Base-by-base conservation (phyloP, 768 basidiomycete species). In the Cystobasidium tubakii region DNA sequence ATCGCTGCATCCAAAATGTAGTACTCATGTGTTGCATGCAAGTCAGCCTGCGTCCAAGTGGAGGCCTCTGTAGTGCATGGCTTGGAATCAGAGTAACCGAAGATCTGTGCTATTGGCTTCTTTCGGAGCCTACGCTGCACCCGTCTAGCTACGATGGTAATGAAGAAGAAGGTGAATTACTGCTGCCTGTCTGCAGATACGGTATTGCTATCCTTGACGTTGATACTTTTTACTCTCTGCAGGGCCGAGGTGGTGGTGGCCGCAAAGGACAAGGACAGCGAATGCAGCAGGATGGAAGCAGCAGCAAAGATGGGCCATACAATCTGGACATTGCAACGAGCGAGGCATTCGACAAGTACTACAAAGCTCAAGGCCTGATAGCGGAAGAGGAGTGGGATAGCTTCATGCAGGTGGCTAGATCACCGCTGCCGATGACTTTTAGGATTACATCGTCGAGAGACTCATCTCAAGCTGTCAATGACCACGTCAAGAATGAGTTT, bases 371-470 rank as follows among this genome's bases (percentile, higher is more conserved):
- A 81, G 84, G 85, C 17, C 87, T 95, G 55, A 82, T 96, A 2
- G 83, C 87, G 0, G 87, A 88, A 10, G 79, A 75, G 0, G 91
- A 98, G 80, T 98, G 92, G 91, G 85, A 87, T 0, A 62, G 76
- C 0, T 89, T 97, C 74, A 81, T 92, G 76, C 84, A 86, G 4
- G 81, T 85, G 0, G 80, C 95, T 72, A 85, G 86, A 53, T 83
- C 83, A 31, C 90, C 90, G 43, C 83, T 98, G 46, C 96, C 96
- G 1, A 95, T 92, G 0, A 96, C 94, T 0, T 99, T 99, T 81
- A 85, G 96, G 46, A 88, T 99, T 21, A 88, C 92, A n/a, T 46
- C 73, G 19, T 76, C 77, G 73, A 39, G 34, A 66, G 50, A 31
- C 15, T 33, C 50, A 17, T 72, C 21, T 79, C 89, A 88, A 78